Evolutionary conservation across 1,139 yeast genomes (phyloP), one percentile per base, ranked within the genome.

Genomic region (Meyerozyma athensensis): DNA sequence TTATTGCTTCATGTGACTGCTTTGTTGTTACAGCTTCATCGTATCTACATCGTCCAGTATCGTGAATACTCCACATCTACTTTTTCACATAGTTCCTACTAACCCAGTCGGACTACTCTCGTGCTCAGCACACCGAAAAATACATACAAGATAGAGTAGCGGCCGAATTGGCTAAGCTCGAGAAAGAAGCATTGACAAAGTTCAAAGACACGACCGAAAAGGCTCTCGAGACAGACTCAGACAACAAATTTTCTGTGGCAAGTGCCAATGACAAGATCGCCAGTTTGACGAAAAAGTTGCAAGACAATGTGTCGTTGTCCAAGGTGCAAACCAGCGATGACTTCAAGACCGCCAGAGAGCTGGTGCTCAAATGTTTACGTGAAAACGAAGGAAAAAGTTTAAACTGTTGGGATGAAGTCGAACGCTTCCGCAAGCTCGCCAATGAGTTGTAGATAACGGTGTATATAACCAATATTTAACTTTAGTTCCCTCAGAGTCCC

Each of bases 401-500:
- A 59, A 82, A 86, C 59, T 92, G 98, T 61, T 84, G 90, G 81
- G 89, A 85, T 38, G 87, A 85, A 57, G 89, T 87, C 19, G 80
- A 83, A 53, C 68, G 71, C 40, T 87, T 89, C 61, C 86, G 81
- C 56, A 70, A 69, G 40, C 59, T 74, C 50, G 72, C 62, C 26
- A 64, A 60, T 49, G 60, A 66, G 39, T 51, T 61, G 44, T 63
- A 54, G 45, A 23, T 10, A 21, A 14, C 5, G 21, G 22, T 20
- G 17, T 23, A 26, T 23, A 21, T 18, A 30, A 21, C n/a, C 28
- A 33, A 13, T 21, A 13, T 21, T 12, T 12, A 33, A 33, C 12
- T 21, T 16, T 16, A 14, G 18, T 13, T 12, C n/a, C 16, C 19
- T 33, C 13, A 21, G 22, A 72, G 54, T 14, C 92, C 95, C 49